Evolutionary conservation across 2,329 filamentous ascomycete genomes (phyloP), one percentile per base, ranked within the genome.

Genomic region (Penicillium sp.): DNA sequence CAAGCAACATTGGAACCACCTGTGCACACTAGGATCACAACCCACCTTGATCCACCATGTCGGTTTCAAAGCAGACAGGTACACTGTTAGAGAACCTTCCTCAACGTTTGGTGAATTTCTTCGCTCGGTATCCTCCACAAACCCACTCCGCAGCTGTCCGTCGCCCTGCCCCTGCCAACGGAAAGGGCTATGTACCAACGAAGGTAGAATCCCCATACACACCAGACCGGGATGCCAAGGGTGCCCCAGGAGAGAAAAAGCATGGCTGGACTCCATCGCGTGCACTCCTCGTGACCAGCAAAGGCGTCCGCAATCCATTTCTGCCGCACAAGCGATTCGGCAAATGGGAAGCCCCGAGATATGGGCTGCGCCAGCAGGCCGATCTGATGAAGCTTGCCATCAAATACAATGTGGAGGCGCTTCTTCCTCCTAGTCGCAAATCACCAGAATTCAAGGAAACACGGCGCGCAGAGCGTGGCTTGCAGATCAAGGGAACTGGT

Each of bases 401-500:
- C 55, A 80, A 88, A 66, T 82, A 92, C 73, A 89, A 89, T 52
- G 87, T 96, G 4, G 88, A 92, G 72, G 86, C 91, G 59, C 77
- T 96, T 63, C 76, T 97, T 57, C 92, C 92, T 0, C 83, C 82
- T 64, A 89, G 88, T 12, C 79, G 79, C 55, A 96, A 96, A 82
- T 86, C 86, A 65, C 87, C 87, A 2, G 87, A 86, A 81, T 76
- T 70, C 63, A 74, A 76, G 72, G 82, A 91, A 68, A 81, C 84
- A 67, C 83, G 86, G 72, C 80, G 90, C 55, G 84, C 91, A 55
- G 89, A 95, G 79, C 82, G 87, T 61, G 93, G 92, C 47, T 72
- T 96, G 73, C 82, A 87, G 59, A 89, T 97, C 55, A 93, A 92
- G 83, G 93, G 93, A 66, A 97, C 93, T 1, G 93, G 94, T 80